Evolutionary conservation across 495 filamentous ascomycete species (phyloP).

Genomic region (Penicillium desertorum): DNA sequence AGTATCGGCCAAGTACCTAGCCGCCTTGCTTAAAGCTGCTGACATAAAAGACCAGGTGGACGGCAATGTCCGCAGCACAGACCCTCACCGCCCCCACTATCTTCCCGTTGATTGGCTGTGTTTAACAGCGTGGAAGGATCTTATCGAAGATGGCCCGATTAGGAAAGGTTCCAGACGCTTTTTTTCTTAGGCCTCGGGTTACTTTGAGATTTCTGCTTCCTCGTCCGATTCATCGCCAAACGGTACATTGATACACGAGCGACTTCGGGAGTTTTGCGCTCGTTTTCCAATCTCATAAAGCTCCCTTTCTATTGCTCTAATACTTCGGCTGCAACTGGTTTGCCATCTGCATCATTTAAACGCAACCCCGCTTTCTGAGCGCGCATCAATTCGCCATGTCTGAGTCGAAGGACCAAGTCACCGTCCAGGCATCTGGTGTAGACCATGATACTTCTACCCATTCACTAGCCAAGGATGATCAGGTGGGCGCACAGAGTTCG

Average conservation of each 20-base stretch:
- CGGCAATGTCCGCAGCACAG: slow-evolving; percentile 9
- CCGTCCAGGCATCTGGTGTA: slow-evolving; percentile 26
- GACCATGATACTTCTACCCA: background rate
- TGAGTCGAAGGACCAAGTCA: slow-evolving; percentile 30
- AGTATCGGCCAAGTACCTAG: background rate
- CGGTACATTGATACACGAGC: slow-evolving; percentile 38
- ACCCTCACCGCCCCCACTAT: slow-evolving; percentile 16
- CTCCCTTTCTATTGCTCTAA: slow-evolving; percentile 30
- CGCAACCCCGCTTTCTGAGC: slow-evolving; percentile 12
- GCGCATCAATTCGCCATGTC: slow-evolving; percentile 23
- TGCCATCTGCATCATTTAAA: slow-evolving; percentile 3
- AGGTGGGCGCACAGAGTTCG: slow-evolving; percentile 22
- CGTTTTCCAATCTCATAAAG: slow-evolving; percentile 43
- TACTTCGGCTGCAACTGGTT: slow-evolving; percentile 10
- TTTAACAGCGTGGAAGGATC: slow-evolving; percentile 18
- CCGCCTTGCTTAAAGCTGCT: background rate
- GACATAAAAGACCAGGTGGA: slow-evolving; percentile 4
- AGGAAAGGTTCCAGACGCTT: slow-evolving; percentile 30
- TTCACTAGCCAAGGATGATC: slow-evolving; percentile 29
- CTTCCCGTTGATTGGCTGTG: slow-evolving; percentile 6
- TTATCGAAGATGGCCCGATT: slow-evolving; percentile 24
- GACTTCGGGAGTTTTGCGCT: slow-evolving; percentile 63
- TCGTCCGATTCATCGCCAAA: background rate
- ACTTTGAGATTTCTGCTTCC: slow-evolving; percentile 9
- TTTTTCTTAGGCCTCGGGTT: slow-evolving; percentile 4